A percentile compares a stretch with the other conserved stretches of the same genome.
These are phyloP conservation scores for Leishmania lainsoni DNA, from an alignment of 208 protist species.

Conservation along the genomic window DNA sequence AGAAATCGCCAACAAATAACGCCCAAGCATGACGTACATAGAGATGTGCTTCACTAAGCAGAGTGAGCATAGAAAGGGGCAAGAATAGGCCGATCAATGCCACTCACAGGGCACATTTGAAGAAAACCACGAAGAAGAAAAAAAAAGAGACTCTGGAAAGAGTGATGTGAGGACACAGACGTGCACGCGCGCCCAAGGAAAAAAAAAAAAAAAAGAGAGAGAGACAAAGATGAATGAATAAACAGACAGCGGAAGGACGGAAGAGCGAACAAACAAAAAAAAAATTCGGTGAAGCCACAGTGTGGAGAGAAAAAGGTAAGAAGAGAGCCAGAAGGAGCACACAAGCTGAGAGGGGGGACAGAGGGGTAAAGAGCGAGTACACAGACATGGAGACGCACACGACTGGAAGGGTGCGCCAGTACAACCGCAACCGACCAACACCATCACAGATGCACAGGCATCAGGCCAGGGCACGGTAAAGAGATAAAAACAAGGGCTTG, in stretches of 20 bases:
- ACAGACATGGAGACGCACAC: neutral
- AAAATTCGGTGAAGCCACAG: neutral
- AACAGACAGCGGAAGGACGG: neutral
- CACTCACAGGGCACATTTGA: neutral
- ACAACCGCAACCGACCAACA: neutral
- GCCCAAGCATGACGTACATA: neutral
- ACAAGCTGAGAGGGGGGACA: neutral
- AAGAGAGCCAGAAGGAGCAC: neutral
- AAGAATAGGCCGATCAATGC: neutral
- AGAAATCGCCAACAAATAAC: neutral
- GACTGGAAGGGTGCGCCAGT: neutral
- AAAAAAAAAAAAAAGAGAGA: neutral
- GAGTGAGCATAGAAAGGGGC: neutral
- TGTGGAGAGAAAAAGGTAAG: neutral
- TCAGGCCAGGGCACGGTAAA: neutral
- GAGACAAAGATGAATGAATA: neutral
- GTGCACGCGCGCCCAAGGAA: neutral
- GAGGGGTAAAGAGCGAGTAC: neutral
- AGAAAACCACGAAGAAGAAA: neutral
- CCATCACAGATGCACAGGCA: neutral
- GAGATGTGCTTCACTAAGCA: neutral
- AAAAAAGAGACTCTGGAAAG: neutral
- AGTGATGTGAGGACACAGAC: neutral
- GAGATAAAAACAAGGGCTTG: neutral
- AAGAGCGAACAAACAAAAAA: slow-evolving; percentile 1